Evolutionary conservation across 164 flowering plant species (phyloP).

Genomic region (Amborella trichopoda): DNA sequence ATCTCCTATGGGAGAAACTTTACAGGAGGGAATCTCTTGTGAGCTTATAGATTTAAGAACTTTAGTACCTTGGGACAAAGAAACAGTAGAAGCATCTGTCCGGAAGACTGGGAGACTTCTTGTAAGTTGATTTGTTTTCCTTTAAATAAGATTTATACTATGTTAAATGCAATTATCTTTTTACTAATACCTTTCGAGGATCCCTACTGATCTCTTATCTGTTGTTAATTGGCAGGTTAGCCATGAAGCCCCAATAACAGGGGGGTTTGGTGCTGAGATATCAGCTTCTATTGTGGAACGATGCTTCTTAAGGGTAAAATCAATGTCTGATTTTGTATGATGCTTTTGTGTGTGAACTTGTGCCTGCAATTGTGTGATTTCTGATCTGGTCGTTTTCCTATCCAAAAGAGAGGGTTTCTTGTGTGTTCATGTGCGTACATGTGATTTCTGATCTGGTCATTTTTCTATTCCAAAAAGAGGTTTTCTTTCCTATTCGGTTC

Average conservation of each 20-base stretch:
- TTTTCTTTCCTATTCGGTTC: no score
- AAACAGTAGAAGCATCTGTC: conserved; percentile 89
- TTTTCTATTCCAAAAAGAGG: no score
- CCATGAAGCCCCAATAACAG: conserved; percentile 97
- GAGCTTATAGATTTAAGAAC: conserved; percentile 87
- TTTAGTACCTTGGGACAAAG: conserved; percentile 93
- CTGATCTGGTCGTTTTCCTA: no score
- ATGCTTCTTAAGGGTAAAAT: conserved; percentile 74
- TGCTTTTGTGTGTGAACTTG: no score
- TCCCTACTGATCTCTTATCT: no score
- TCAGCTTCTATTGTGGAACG: conserved; percentile 84
- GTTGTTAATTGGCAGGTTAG: conserved; percentile 46
- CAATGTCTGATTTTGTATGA: background rate
- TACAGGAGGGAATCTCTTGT: conserved; percentile 91
- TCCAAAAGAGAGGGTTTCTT: no score
- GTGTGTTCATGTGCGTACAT: no score
- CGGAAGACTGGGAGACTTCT: conserved; percentile 89
- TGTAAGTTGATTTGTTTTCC: conserved; percentile 29
- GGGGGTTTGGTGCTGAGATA: conserved; percentile 98
- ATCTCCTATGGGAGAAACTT: no score
- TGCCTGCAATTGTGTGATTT: no score
- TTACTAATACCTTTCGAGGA: background rate
- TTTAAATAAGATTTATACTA: background rate
- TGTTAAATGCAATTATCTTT: no score
- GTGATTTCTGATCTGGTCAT: no score